Evolutionary conservation across 441 rosid species (phyloP).

Genomic region (Rhodomyrtus psidioides): DNA sequence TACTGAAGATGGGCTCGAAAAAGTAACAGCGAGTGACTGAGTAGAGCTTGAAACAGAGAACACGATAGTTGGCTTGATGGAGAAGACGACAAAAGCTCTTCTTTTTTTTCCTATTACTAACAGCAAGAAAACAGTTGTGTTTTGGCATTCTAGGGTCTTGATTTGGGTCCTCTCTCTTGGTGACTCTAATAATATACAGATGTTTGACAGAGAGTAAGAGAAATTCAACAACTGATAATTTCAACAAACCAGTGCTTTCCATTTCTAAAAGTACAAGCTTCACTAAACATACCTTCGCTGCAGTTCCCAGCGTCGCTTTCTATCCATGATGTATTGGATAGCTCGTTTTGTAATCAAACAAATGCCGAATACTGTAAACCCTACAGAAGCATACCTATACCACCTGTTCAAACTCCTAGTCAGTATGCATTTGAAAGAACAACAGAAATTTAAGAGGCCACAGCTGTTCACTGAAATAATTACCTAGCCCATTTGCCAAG

Average conservation of each 20-base stretch:
- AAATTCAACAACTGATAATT: background rate
- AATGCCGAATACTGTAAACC: slow-evolving; percentile 50
- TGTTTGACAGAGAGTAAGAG: background rate
- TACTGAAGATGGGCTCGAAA: background rate
- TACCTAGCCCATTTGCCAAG: slow-evolving; percentile 98
- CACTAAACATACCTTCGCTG: slow-evolving; percentile 32
- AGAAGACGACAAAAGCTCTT: background rate
- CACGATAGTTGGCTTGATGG: background rate
- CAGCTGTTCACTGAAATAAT: background rate
- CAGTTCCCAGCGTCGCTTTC: slow-evolving; percentile 41
- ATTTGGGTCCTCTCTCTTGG: background rate
- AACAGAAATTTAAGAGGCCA: background rate
- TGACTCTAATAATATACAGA: background rate
- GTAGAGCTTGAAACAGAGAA: background rate
- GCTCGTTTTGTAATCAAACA: slow-evolving; percentile 39
- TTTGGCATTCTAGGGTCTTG: background rate
- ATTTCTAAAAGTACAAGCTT: background rate
- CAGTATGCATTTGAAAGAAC: background rate
- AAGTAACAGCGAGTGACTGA: background rate
- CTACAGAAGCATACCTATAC: slow-evolving; percentile 74
- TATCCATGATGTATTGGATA: slow-evolving; percentile 35
- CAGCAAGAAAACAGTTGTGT: background rate
- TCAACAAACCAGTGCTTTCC: background rate
- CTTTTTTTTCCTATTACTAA: background rate
- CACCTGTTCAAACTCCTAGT: slow-evolving; percentile 37